Conservation (phyloP, 495 filamentous ascomycete species). For the Pseudomonodictys pantanalensis region DNA sequence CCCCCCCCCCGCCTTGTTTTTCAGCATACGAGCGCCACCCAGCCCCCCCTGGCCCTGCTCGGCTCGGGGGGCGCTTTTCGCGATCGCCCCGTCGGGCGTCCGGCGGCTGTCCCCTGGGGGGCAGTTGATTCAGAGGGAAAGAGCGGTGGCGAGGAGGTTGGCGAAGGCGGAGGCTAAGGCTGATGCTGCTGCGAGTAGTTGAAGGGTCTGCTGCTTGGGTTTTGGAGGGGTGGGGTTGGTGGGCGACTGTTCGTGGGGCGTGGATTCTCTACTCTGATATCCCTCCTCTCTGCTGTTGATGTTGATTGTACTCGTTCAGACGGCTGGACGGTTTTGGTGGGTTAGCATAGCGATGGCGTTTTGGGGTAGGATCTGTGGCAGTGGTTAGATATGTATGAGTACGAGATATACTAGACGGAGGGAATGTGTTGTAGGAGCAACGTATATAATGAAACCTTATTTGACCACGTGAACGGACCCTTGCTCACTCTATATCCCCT, state of each 20-base stretch:
- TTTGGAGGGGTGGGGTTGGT: not conserved
- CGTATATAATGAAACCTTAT: too few relatives aligned
- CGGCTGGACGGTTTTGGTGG: not conserved
- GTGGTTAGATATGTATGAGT: too few relatives aligned
- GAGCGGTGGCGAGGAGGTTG: slow-evolving; percentile 15
- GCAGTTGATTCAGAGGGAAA: slow-evolving; percentile 21
- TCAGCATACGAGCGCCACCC: too few relatives aligned
- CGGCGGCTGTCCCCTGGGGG: too few relatives aligned
- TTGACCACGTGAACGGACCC: too few relatives aligned
- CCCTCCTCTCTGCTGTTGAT: not conserved
- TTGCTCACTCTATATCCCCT: too few relatives aligned
- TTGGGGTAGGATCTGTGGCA: not conserved
- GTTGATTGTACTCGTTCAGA: not conserved
- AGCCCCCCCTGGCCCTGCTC: too few relatives aligned
- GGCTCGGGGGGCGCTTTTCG: too few relatives aligned
- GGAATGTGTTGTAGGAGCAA: too few relatives aligned
- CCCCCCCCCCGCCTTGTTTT: too few relatives aligned
- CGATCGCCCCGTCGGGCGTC: too few relatives aligned
- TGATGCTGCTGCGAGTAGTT: slow-evolving; percentile 6
- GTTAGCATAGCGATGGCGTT: slow-evolving; percentile 3
- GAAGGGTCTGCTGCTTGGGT: not conserved
- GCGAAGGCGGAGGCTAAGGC: slow-evolving; percentile 21
- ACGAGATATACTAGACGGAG: too few relatives aligned
- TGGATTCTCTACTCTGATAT: not conserved
- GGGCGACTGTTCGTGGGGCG: not conserved